Percentiles rank a stretch among this genome's conserved stretches.
phyloP scores from a whole-genome alignment of 140 eudicot genomes.

The Stevia rebaudiana region DNA sequence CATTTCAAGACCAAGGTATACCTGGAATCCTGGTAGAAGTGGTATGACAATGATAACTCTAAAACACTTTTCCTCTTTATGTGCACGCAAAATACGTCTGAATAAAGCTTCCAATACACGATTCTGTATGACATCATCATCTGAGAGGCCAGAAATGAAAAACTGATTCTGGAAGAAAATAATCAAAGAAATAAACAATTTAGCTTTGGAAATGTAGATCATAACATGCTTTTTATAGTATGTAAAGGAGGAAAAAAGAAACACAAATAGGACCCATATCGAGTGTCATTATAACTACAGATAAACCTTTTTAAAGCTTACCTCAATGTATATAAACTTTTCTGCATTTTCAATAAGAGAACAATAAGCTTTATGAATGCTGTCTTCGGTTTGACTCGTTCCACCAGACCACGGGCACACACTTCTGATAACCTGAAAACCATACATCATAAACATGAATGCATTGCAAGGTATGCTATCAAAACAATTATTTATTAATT shows the following conservation, averaged over 20 bases:
- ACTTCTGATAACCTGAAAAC: conserved; percentile 82
- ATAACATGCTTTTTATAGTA: neutral
- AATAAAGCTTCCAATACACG: conserved; percentile 81
- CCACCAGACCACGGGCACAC: conserved; percentile 98
- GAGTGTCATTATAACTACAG: neutral
- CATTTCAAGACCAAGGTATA: conserved; percentile 20
- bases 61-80: conserved; percentile 59
- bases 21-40: conserved; percentile 98
- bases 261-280: neutral
- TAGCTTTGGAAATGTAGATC: conserved; percentile 10
- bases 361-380: conserved; percentile 93
- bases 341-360: conserved; percentile 86
- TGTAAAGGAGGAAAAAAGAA: neutral
- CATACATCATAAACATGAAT: conserved; percentile 13
- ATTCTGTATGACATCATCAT: conserved; percentile 71
- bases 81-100: conserved; percentile 80
- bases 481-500: too few relatives aligned
- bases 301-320: conserved; percentile 16
- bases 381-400: conserved; percentile 91
- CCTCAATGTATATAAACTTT: conserved; percentile 88
- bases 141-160: conserved; percentile 89
- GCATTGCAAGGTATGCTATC: neutral
- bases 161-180: conserved; percentile 77
- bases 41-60: conserved; percentile 87
- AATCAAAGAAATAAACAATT: neutral